phyloP scores from a whole-genome alignment of 345 rosid genomes.

The Eucalyptus brandiana region DNA sequence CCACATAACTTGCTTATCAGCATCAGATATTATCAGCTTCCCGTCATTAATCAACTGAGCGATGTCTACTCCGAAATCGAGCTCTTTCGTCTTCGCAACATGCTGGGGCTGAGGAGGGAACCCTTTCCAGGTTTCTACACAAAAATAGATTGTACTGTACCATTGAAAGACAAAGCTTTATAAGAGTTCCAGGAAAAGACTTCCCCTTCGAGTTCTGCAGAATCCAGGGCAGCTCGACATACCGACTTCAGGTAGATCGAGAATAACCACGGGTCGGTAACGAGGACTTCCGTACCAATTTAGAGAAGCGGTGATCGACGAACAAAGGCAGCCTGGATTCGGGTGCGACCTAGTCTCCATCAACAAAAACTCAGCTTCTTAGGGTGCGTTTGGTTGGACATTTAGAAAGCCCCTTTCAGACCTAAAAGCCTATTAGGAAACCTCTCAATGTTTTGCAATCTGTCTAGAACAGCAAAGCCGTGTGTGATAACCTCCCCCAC shows the following conservation, averaged over 20 bases:
- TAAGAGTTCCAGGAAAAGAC: not conserved
- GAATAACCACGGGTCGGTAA: not conserved
- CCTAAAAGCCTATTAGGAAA: too few species aligned
- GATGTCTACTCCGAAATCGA: not conserved
- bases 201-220: not conserved
- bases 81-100: not conserved
- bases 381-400: too few species aligned
- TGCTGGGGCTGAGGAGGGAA: not conserved
- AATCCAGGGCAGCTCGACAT: not conserved
- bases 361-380: not conserved
- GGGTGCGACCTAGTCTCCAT: accelerated
- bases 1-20: not conserved
- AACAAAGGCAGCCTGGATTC: not conserved
- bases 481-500: not conserved
- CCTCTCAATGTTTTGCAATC: not conserved
- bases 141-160: not conserved
- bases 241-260: accelerated
- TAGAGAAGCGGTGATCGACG: not conserved
- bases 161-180: not conserved
- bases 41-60: not conserved
- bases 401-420: too few species aligned
- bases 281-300: not conserved
- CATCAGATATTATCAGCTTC: not conserved
- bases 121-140: not conserved
- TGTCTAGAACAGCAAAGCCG: not conserved